phyloP scores from a whole-genome alignment of 257 asterid genomes.

The Salvia splendens region DNA sequence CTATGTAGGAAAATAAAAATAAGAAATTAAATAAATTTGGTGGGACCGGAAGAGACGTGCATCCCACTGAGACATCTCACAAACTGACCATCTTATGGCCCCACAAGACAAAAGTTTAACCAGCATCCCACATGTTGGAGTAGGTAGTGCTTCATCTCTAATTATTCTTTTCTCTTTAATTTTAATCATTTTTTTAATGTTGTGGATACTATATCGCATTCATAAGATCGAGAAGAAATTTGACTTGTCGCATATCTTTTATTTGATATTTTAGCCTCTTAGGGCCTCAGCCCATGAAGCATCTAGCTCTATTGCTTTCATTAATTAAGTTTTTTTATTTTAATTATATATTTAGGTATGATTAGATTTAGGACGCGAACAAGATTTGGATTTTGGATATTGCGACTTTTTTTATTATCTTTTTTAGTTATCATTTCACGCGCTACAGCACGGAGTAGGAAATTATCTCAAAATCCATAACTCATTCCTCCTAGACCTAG shows the following conservation, averaged over 20 bases:
- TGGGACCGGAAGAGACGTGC: slow-evolving; percentile 45
- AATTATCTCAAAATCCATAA: too few relatives aligned
- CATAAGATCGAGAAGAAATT: not conserved
- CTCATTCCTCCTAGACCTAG: too few relatives aligned
- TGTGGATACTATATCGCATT: not conserved
- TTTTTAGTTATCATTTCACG: too few relatives aligned
- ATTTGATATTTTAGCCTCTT: not conserved
- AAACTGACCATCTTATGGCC: slow-evolving; percentile 55
- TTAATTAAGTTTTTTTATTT: too few relatives aligned
- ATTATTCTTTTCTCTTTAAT: slow-evolving; percentile 33
- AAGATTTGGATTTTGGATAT: too few relatives aligned
- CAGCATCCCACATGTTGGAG: slow-evolving; percentile 78
- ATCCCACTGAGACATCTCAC: slow-evolving; percentile 48
- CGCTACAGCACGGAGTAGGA: too few relatives aligned
- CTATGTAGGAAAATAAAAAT: not conserved
- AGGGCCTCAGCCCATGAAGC: slow-evolving; percentile 27
- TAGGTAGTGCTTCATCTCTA: slow-evolving; percentile 57
- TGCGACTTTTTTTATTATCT: too few relatives aligned
- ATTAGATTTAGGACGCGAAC: too few relatives aligned
- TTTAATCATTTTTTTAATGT: not conserved
- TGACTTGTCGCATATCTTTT: not conserved
- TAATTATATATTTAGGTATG: too few relatives aligned
- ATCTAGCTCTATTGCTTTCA: not conserved
- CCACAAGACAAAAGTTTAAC: slow-evolving; percentile 57
- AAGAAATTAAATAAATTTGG: too few relatives aligned